These are phyloP conservation scores for Entrophospora sp. DNA, from an alignment of 192 early-diverging fungal species.

Conservation along the genomic window DNA sequence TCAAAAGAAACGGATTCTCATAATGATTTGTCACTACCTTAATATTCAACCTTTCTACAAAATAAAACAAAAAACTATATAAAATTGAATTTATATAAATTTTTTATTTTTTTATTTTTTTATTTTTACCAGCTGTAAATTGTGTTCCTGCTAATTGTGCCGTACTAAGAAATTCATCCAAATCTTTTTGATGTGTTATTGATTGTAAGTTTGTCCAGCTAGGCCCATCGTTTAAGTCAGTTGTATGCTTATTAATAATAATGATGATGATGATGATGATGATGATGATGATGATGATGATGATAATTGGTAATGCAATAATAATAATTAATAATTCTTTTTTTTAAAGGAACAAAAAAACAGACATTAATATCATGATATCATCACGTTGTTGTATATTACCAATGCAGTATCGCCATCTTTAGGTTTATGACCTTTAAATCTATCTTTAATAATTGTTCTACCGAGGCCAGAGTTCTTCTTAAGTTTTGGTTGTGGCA, in stretches of 20 bases:
- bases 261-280: background rate
- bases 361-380: too few relatives aligned
- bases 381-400: too few relatives aligned
- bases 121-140: slow-evolving; percentile 69
- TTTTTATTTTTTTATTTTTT: slow-evolving; percentile 16
- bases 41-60: slow-evolving; percentile 70
- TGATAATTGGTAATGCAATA: too few relatives aligned
- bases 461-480: slow-evolving; percentile 39
- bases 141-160: slow-evolving; percentile 92
- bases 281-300: background rate
- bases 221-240: slow-evolving; percentile 73
- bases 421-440: slow-evolving; percentile 34
- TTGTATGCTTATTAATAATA: slow-evolving; percentile 53
- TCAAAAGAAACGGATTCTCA: slow-evolving; percentile 77
- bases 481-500: too few relatives aligned
- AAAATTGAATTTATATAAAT: background rate
- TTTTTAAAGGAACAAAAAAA: too few relatives aligned
- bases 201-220: slow-evolving; percentile 85
- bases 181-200: slow-evolving; percentile 94
- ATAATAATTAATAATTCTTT: too few relatives aligned
- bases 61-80: background rate
- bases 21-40: slow-evolving; percentile 65
- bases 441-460: slow-evolving; percentile 39
- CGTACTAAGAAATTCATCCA: slow-evolving; percentile 92
- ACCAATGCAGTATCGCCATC: slow-evolving; percentile 36